Evolutionary conservation across 108 stramenopile species (phyloP).

Genomic region (Nitzschia inconspicua): DNA sequence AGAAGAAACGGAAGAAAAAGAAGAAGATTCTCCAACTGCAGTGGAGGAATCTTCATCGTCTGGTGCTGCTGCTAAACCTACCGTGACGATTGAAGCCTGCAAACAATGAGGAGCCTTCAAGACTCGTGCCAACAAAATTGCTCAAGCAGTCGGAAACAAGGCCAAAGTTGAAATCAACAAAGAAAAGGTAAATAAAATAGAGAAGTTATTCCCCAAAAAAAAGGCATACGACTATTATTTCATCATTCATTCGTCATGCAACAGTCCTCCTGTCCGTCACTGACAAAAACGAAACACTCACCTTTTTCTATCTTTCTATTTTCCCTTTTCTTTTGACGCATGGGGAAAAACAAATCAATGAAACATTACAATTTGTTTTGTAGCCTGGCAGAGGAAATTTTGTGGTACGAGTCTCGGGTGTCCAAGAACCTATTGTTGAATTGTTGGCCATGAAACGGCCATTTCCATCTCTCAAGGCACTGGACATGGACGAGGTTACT

Average conservation of each 20-base stretch:
- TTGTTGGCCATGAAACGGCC: slow-evolving; percentile 79
- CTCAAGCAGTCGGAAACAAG: slow-evolving; percentile 57
- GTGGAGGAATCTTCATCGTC: background rate
- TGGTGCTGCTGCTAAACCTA: background rate
- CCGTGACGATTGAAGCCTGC: slow-evolving; percentile 65
- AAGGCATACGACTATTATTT: background rate
- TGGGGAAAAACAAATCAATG: too few species aligned
- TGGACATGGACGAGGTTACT: slow-evolving; percentile 84
- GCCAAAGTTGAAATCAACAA: slow-evolving; percentile 67
- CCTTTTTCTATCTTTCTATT: background rate
- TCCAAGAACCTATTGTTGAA: slow-evolving; percentile 68
- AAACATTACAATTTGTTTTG: too few species aligned
- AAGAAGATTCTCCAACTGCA: background rate
- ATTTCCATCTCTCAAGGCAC: slow-evolving; percentile 75
- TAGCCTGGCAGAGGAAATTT: slow-evolving; percentile 78
- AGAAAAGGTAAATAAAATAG: slow-evolving; percentile 40
- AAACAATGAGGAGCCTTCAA: slow-evolving; percentile 85
- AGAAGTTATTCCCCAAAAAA: background rate
- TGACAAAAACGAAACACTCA: background rate
- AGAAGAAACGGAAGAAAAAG: slow-evolving; percentile 1
- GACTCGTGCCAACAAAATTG: slow-evolving; percentile 71
- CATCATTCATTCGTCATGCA: too few species aligned
- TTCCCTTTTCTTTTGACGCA: background rate
- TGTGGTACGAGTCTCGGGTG: slow-evolving; percentile 62
- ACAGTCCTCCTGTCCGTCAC: too few species aligned